A percentile compares a stretch with the other conserved stretches of the same genome.
These are phyloP conservation scores for Knufia fluminis DNA, from an alignment of 2,329 filamentous ascomycete genomes.

Conservation along the genomic window DNA sequence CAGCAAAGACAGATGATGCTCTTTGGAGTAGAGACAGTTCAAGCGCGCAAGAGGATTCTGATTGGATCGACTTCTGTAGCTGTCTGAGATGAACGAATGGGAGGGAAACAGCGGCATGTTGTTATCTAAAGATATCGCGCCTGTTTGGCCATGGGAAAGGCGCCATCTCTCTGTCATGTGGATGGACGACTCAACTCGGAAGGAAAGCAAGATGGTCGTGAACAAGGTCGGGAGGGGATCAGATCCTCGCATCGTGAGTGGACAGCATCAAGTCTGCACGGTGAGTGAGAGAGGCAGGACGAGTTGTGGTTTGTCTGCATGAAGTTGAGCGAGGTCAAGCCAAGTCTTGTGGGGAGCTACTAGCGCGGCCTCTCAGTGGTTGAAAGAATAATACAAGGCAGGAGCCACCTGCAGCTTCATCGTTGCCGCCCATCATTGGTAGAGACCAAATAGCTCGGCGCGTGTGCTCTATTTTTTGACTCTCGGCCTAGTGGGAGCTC, in stretches of 20 bases:
- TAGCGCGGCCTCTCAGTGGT: background rate
- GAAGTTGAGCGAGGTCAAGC: constrained; percentile 7
- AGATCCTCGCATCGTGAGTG: background rate
- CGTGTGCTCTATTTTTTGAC: constrained; percentile 9
- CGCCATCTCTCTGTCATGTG: constrained; percentile 19
- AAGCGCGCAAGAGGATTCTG: constrained; percentile 10
- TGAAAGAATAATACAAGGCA: background rate
- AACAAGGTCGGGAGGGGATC: constrained; percentile 5
- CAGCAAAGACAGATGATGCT: constrained; percentile 5
- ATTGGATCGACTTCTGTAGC: constrained; percentile 16
- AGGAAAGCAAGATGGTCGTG: constrained; percentile 13
- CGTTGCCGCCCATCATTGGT: constrained; percentile 3
- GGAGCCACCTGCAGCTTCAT: background rate
- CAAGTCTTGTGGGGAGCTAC: constrained; percentile 2
- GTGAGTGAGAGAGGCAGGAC: background rate
- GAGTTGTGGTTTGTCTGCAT: constrained; percentile 10
- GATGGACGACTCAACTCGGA: constrained; percentile 12
- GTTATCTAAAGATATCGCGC: constrained; percentile 24
- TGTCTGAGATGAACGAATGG: constrained; percentile 21
- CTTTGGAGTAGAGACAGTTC: constrained; percentile 11
- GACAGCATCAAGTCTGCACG: background rate
- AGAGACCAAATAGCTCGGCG: constrained; percentile 3
- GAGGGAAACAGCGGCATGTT: constrained; percentile 15
- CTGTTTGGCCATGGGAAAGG: constrained; percentile 14
- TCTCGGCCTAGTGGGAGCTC: constrained; percentile 8